Evolutionary conservation across 805 yeast species (phyloP), one percentile per base, ranked within the genome.

Genomic region (Barnettozyma californica): DNA sequence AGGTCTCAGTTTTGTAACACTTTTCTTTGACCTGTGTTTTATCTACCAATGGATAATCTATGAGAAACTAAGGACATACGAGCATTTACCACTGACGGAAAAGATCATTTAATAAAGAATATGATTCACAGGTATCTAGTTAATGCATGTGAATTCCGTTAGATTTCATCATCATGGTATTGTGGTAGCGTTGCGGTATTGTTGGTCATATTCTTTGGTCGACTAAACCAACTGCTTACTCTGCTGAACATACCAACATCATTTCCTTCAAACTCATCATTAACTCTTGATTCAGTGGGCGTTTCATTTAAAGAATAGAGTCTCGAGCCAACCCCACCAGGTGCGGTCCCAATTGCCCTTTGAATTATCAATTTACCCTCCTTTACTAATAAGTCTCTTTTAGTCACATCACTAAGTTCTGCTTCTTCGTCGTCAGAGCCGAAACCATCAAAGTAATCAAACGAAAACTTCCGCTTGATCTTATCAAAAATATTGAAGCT

Each of bases 401-500:
- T 58, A 6, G 46, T 41, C 4, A 33, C 47, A 20, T 54, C 60
- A 9, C 47, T 54, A 9, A 55, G 58, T 2, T 13, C 36, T 1
- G 27, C 40, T 9, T 61, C 66, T 14, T 60, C 64, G 41, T 65
- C 67, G 38, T 66, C 64, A 3, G 71, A 71, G 64, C 73, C 74
- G 47, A 69, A 73, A 4, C 67, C 65, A 45, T 64, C 62, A 41
- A 74, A 52, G 33, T 61, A 61, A 29, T 58, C 62, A 45, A 52
- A 51, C 9, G 59, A 52, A 13, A 63, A 36, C 40, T 39, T 58
- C 44, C 47, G 57, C 43, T 79, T 82, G 18, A 85, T 53, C 51
- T 70, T 75, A 50, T 83, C 91, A 64, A 83, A 85, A n/a, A 85
- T 68, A 54, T 83, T 77, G 62, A 87, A 83, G 18, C 71, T 54